Evolutionary conservation across 2,329 filamentous ascomycete species (phyloP), one percentile per base, ranked within the genome.

Genomic region (Thielaviopsis populi): DNA sequence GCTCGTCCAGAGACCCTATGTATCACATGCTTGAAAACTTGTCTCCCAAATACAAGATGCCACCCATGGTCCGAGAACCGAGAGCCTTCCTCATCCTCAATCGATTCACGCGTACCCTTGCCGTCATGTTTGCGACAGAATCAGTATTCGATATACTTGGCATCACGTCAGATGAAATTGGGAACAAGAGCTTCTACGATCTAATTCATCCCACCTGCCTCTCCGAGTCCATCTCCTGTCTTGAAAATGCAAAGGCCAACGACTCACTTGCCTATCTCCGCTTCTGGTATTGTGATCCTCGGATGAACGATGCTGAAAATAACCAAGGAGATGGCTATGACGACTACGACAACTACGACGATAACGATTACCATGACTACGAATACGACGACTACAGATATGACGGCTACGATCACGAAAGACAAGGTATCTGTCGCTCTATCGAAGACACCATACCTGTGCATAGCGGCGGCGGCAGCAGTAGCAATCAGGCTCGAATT

Each of bases 11-110:
- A 69, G 90, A 95, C 70, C 89, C 89, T 19, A 84, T 89, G 67
- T 95, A 95, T 73, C 88, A 94, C 74, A 95, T 95, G 89, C 76
- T 95, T 71, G 87, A 89, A 64, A 88, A 91, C 68, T 77, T 95
- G 17, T 95, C 90, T 11, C 81, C 85, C 70, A 94, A 92, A 72
- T 95, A 95, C 75, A 78, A 78, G 68, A 79, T 80, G 72, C 77
- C 83, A 0, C 77, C 82, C 17, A 80, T 80, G 67, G 81, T 83
- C 63, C 86, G 89, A 68, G 90, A 95, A 72, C 89, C 89, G 8
- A 82, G 90, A 48, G 90, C 89, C 2, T 89, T 90, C 19, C 77
- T 95, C 3, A 94, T 95, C 68, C 77, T 95, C 27, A 95, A 95
- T 70, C 82, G 90, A 15, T 95, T 95, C 71, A 92, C 89, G 2